Evolutionary conservation across 78 protist genomes (phyloP).

Genomic region (Monosiga brevicollis): DNA sequence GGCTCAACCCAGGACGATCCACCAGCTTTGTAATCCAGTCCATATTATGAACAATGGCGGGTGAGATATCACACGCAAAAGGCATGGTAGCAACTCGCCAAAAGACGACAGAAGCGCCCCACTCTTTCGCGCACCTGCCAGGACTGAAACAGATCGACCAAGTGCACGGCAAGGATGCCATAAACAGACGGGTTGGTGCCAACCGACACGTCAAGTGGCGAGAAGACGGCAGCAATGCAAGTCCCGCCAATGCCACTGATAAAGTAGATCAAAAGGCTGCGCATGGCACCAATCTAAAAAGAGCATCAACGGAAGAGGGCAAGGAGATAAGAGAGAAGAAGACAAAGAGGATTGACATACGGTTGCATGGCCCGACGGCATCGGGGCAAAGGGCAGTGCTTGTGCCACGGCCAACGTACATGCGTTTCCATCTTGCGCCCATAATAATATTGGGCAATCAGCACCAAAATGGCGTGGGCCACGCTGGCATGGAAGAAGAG

Average conservation of each 20-base stretch:
- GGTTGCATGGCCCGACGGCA: no score
- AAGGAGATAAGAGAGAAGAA: no score
- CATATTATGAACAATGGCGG: no score
- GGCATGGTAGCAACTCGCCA: no score
- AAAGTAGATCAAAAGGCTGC: conserved; percentile 16
- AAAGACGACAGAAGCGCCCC: no score
- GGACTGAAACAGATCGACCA: conserved; percentile 25
- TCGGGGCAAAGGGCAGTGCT: no score
- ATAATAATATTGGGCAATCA: not conserved
- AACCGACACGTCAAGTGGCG: conserved; percentile 5
- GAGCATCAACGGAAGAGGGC: no score
- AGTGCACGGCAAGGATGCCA: conserved; percentile 14
- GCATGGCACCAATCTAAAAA: not conserved
- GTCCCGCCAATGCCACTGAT: conserved; percentile 32
- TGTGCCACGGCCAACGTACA: no score
- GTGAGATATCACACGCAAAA: no score
- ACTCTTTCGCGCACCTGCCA: conserved; percentile 28
- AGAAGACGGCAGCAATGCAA: conserved; percentile 17
- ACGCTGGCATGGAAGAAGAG: conserved; percentile 38
- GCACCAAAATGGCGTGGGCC: conserved; percentile 5
- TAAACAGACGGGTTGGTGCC: conserved; percentile 12
- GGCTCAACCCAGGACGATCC: not conserved
- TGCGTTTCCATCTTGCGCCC: conserved; percentile 12
- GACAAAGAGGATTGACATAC: no score
- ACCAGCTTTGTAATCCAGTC: not conserved